These are phyloP conservation scores for Aspergillus transmontanensis DNA, from an alignment of 2,329 filamentous ascomycete genomes.

Conservation along the genomic window DNA sequence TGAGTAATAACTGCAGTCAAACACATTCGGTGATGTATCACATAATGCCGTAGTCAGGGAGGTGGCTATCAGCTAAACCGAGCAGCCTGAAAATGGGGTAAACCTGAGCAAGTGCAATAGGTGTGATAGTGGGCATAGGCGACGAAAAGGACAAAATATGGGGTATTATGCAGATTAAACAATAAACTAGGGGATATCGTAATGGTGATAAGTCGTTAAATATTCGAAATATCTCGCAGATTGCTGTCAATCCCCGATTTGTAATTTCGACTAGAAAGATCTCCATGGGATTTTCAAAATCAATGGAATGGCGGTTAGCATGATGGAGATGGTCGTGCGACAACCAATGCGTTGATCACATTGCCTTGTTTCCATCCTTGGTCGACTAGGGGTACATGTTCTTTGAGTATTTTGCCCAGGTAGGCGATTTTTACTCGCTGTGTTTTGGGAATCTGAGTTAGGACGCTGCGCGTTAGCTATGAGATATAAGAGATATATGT, in stretches of 20 bases:
- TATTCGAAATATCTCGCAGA: neutral
- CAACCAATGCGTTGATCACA: conserved; percentile 76
- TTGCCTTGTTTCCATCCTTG: conserved; percentile 78
- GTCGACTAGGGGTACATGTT: conserved; percentile 63
- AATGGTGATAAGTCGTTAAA: conserved; percentile 2
- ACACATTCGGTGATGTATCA: neutral
- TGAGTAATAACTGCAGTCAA: neutral
- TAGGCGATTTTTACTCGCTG: conserved; percentile 74
- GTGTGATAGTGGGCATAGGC: neutral
- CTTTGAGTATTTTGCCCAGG: conserved; percentile 77
- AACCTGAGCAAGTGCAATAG: neutral
- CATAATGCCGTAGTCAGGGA: neutral
- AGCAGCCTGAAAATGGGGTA: neutral
- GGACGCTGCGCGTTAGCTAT: conserved; percentile 8
- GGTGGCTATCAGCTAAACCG: neutral
- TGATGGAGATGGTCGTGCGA: conserved; percentile 20
- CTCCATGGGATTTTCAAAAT: neutral
- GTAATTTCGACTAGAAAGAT: neutral
- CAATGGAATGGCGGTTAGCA: neutral
- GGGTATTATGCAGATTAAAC: conserved; percentile 32
- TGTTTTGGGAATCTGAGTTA: conserved; percentile 56
- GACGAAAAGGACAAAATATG: conserved; percentile 8
- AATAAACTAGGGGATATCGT: conserved; percentile 13
- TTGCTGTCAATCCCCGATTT: neutral
- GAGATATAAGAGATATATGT: neutral